A percentile compares a stretch with the other conserved stretches of the same genome.
phyloP scores from a whole-genome alignment of 2,329 filamentous ascomycete species.

The Diaporthe humulicola region DNA sequence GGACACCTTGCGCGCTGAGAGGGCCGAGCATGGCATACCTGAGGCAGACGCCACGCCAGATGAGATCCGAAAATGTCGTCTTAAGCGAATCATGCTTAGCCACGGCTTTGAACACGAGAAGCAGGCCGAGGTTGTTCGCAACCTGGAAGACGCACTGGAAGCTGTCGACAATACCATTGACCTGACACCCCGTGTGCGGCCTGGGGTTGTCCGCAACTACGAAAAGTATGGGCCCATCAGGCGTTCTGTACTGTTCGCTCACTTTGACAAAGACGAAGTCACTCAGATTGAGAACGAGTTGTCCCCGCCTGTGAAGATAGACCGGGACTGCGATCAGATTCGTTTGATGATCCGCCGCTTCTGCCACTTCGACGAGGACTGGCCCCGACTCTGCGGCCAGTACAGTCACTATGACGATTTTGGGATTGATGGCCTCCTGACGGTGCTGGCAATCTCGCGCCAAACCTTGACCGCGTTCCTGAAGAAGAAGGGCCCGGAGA shows the following conservation, averaged over 20 bases:
- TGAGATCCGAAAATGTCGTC: background rate
- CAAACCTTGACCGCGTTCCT: background rate
- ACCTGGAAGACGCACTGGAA: background rate
- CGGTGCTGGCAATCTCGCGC: background rate
- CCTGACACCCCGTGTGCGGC: constrained; percentile 7
- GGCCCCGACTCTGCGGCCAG: background rate
- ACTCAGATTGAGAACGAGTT: background rate
- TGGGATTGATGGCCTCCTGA: background rate
- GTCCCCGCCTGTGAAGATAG: background rate
- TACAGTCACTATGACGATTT: background rate
- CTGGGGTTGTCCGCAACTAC: background rate
- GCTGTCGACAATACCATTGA: background rate
- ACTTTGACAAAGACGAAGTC: fast-evolving
- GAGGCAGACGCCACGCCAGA: background rate
- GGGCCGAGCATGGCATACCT: background rate
- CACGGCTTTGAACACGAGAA: background rate
- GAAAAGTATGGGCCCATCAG: background rate
- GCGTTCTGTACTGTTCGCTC: background rate
- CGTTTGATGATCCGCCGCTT: constrained; percentile 23
- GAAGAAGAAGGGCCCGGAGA: constrained; percentile 3
- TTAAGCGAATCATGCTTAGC: background rate
- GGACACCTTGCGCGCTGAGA: background rate
- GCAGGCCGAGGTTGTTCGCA: background rate
- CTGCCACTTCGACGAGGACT: background rate
- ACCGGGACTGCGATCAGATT: constrained; percentile 23